These are phyloP conservation scores for Aureobasidium sp. DNA, from an alignment of 2,329 filamentous ascomycete genomes.

Conservation along the genomic window DNA sequence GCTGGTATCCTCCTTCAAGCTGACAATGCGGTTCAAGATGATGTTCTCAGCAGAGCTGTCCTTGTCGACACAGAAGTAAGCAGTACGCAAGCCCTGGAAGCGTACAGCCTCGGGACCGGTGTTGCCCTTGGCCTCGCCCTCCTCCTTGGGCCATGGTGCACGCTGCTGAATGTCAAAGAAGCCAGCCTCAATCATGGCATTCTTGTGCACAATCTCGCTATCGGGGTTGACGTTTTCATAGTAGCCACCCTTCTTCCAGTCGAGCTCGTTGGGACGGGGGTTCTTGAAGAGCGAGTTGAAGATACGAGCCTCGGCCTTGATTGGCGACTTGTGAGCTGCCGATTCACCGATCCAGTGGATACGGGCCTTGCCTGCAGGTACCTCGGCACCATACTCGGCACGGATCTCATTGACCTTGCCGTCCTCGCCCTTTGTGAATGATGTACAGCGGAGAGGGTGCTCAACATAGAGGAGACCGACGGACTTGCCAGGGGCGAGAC, in stretches of 20 bases:
- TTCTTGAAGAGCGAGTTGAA: slow-evolving; percentile 82
- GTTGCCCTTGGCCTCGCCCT: slow-evolving; percentile 58
- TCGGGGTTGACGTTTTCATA: slow-evolving; percentile 77
- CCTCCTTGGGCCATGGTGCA: slow-evolving; percentile 76
- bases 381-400: slow-evolving; percentile 60
- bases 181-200: slow-evolving; percentile 75
- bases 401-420: slow-evolving; percentile 63
- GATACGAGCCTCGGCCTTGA: slow-evolving; percentile 65
- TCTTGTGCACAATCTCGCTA: slow-evolving; percentile 69
- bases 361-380: slow-evolving; percentile 39
- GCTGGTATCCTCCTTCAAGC: slow-evolving; percentile 77
- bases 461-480: slow-evolving; percentile 68
- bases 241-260: slow-evolving; percentile 66
- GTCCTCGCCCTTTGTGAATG: slow-evolving; percentile 59
- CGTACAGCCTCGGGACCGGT: slow-evolving; percentile 61
- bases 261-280: slow-evolving; percentile 67
- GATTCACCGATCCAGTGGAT: slow-evolving; percentile 85
- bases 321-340: slow-evolving; percentile 51
- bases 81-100: slow-evolving; percentile 87
- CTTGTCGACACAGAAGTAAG: slow-evolving; percentile 77
- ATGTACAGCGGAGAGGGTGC: slow-evolving; percentile 60
- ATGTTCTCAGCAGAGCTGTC: slow-evolving; percentile 65
- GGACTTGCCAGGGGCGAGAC: slow-evolving; percentile 65
- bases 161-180: slow-evolving; percentile 67
- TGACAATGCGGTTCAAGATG: slow-evolving; percentile 86